These are phyloP conservation scores for Fistulifera pelliculosa DNA, from an alignment of 108 stramenopile species.

Conservation along the genomic window DNA sequence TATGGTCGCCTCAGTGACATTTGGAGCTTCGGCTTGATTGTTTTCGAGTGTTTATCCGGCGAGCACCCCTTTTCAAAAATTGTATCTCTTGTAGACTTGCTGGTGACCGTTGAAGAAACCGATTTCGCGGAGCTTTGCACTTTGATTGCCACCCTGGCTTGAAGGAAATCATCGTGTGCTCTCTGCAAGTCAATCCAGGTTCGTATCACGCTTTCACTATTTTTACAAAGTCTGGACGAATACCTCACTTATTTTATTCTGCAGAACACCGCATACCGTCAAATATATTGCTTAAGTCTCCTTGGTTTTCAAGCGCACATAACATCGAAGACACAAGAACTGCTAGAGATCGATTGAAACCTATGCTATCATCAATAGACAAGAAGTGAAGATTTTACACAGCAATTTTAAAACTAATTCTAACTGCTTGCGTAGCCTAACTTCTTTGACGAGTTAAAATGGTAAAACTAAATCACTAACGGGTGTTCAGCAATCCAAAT, in stretches of 20 bases:
- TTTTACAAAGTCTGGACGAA: background rate
- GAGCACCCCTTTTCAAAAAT: slow-evolving; percentile 53
- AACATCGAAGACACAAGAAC: background rate
- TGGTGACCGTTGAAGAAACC: slow-evolving; percentile 53
- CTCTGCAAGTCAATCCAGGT: slow-evolving; percentile 33
- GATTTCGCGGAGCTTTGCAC: slow-evolving; percentile 27
- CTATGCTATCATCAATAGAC: no score
- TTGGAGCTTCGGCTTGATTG: slow-evolving; percentile 82
- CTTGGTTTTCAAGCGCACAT: slow-evolving; percentile 39
- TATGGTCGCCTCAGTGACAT: slow-evolving; percentile 78
- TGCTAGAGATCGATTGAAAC: no score
- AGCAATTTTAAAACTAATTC: no score
- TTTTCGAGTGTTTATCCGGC: slow-evolving; percentile 61
- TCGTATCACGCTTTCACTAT: slow-evolving; percentile 7
- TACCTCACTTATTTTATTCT: background rate
- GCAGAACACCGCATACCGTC: slow-evolving; percentile 63
- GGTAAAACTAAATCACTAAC: no score
- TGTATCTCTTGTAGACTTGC: slow-evolving; percentile 41
- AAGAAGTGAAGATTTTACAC: no score
- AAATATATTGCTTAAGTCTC: slow-evolving; percentile 42
- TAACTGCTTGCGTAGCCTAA: no score
- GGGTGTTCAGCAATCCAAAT: slow-evolving; percentile 72
- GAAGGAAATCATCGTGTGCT: slow-evolving; percentile 34
- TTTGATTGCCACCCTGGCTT: slow-evolving; percentile 14
- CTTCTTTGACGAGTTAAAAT: no score